These are phyloP conservation scores for Candolleomyces aberdarensis DNA, from an alignment of 768 basidiomycete species.

Conservation along the genomic window DNA sequence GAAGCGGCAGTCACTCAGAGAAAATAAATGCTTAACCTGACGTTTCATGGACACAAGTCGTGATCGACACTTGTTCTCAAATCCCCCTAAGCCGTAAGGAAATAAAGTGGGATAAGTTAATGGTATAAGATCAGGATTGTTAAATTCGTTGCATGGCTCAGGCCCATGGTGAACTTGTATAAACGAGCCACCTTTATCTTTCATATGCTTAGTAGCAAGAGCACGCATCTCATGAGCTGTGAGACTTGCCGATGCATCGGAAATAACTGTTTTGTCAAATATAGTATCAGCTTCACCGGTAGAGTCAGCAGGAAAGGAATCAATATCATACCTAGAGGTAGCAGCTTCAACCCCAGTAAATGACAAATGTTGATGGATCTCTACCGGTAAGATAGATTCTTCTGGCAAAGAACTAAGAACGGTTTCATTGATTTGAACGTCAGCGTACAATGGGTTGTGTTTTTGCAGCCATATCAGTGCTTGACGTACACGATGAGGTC, in stretches of 20 bases:
- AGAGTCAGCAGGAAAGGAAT: too few species aligned
- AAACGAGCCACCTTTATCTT: slow-evolving; percentile 20
- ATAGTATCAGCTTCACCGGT: too few species aligned
- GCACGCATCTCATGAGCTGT: slow-evolving; percentile 24
- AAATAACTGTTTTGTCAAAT: slow-evolving; percentile 25
- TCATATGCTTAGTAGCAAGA: slow-evolving; percentile 31
- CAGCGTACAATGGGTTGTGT: slow-evolving; percentile 32
- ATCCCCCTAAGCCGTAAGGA: slow-evolving; percentile 41
- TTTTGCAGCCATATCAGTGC: slow-evolving; percentile 34
- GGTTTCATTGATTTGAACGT: slow-evolving; percentile 23
- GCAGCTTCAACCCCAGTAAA: slow-evolving; percentile 5
- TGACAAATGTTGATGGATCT: slow-evolving; percentile 28
- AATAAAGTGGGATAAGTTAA: slow-evolving; percentile 40
- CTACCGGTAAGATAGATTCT: slow-evolving; percentile 21
- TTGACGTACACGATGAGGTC: slow-evolving; percentile 23
- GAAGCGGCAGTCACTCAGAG: slow-evolving; percentile 28
- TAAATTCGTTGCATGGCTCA: slow-evolving; percentile 31
- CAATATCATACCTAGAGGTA: slow-evolving; percentile 12
- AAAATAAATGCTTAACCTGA: slow-evolving; percentile 32
- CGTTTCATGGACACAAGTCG: slow-evolving; percentile 25
- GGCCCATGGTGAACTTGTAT: slow-evolving; percentile 30
- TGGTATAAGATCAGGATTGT: slow-evolving; percentile 35
- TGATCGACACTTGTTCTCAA: slow-evolving; percentile 26
- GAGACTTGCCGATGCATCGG: slow-evolving; percentile 27
- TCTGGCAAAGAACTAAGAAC: too few species aligned